These are phyloP conservation scores for Neofusicoccum parvum DNA, from an alignment of 2,329 filamentous ascomycete species.

Conservation along the genomic window DNA sequence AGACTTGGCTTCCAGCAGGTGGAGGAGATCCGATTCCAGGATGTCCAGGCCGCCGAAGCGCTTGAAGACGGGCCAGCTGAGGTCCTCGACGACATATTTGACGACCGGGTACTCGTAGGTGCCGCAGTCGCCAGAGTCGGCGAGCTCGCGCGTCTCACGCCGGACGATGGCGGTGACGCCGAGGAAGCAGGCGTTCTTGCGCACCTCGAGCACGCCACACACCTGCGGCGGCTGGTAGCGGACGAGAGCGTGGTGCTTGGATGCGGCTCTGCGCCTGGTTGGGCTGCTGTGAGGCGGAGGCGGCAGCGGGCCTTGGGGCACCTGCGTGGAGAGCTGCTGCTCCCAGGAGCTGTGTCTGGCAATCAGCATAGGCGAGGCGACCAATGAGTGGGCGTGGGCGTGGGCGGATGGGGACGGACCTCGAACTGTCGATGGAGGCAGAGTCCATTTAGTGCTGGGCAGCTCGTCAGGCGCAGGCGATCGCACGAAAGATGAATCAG, in stretches of 20 bases:
- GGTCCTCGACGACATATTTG: conserved; percentile 12
- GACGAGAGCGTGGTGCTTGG: neutral
- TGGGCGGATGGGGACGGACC: neutral
- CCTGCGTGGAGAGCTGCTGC: neutral
- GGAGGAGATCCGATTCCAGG: conserved; percentile 4
- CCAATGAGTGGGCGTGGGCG: neutral
- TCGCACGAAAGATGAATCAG: neutral
- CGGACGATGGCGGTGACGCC: conserved; percentile 18
- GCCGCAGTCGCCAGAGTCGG: neutral
- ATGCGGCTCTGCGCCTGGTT: neutral
- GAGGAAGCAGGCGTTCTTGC: conserved; percentile 4
- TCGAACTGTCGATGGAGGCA: conserved; percentile 6
- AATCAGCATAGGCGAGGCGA: conserved; percentile 10
- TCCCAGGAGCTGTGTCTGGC: conserved; percentile 1
- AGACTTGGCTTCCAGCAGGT: conserved; percentile 8
- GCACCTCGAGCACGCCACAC: conserved; percentile 7
- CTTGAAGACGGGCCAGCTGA: conserved; percentile 14
- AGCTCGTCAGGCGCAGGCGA: neutral
- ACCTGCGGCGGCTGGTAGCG: conserved; percentile 12
- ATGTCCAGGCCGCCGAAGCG: conserved; percentile 13
- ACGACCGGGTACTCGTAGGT: conserved; percentile 3
- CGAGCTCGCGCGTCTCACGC: neutral
- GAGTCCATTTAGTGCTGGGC: conserved; percentile 1
- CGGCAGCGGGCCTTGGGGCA: conserved; percentile 10
- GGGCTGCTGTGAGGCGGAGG: neutral